Base-by-base conservation (phyloP, 495 filamentous ascomycete species). In the Elasticomyces elasticus region DNA sequence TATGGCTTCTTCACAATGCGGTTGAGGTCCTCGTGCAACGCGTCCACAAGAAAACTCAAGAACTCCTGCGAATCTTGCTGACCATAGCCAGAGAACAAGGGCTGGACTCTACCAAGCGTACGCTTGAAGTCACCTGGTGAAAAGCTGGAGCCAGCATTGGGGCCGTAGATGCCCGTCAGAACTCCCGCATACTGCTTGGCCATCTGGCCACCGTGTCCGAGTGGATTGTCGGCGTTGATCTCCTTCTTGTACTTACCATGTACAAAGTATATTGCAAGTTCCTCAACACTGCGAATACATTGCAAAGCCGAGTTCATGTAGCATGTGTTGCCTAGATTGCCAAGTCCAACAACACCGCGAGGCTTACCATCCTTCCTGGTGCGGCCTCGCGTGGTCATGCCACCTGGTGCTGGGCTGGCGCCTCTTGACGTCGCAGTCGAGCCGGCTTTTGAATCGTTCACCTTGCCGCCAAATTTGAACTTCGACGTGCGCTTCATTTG, bases 11-110 rank as follows among this genome's bases (percentile, higher is more conserved):
- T 92, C 65, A 83, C 78, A 50, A 98, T 85, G 7, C 92, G 81
- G 63, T 92, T 98, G 44, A 97, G 73, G 64, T 97, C 92, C 64
- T 98, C 92, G 52, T 96, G 91, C 0, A 98, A 69, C 17, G 88
- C 92, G 67, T 97, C 92, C 7, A 98, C 81, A 17, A 97, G 76
- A 67, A 95, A 97, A 51, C 92, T 88, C n/a, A 98, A 71, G 57
- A 97, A 97, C 59, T 98, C 92, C 62, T 98, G 92, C 0, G 92
- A 91, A 65, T 98, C 92, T 64, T 98, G 92, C 65, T 98, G 92
- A 3, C 87, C 89, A 62, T 90, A 97, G 4, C 92, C 91, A 4
- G 89, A 94, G 62, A 97, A 96, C 6, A 85, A 76, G 4, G 87
- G 80, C 17, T 86, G 85, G 65, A 84, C 84, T 46, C 79, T 76